Base-by-base conservation (phyloP, 2,329 filamentous ascomycete species). In the Ophiostoma quercus region DNA sequence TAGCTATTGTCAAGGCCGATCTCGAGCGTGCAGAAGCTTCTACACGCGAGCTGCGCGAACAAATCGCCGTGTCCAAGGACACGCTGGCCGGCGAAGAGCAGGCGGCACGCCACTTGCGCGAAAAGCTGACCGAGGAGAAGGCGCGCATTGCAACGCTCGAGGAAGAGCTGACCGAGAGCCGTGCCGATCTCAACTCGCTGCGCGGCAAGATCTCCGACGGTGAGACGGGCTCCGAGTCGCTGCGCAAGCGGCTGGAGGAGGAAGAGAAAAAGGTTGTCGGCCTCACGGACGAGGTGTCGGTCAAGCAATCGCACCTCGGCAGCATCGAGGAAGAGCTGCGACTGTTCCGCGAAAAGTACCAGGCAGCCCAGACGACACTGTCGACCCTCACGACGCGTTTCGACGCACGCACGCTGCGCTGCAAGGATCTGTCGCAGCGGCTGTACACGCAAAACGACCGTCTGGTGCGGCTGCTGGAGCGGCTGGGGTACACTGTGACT, bases 401-500 rank as follows among this genome's bases (percentile, higher is more conserved):
- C 66, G 88, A 92, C 62, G 84, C 87, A 65, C 90, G 92, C 65
- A 90, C 90, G 57, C 82, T 84, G 68, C 89, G 89, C 72, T 89
- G 92, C 5, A 92, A 92, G 77, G 92, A 97, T 73, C 82, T 98
- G 14, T 96, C 93, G 1, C 90, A 93, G 75, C 88, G 89, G 70
- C 83, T 97, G 3, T 96, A 92, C 77, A 85, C 88, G 1, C 92
- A 97, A 72, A 94, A 95, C 72, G 91, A 96, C 74, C 89, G 92
- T 32, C 83, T 97, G n/a, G 86, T 87, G 71, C 88, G 90, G 68
- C 87, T 99, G 66, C 83, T 99, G 0, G 94, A 98, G 76, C 87
- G 92, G 39, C 84, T 98, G 4, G 94, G 94, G 14, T 97, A 95
- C 76, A 88, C 90, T 0, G 85, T 98, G 19, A 87, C 88, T 2